Percentiles rank a stretch among this genome's conserved stretches.
Conservation (phyloP, 2,329 filamentous ascomycete species). For the Xylariaceae sp. region DNA sequence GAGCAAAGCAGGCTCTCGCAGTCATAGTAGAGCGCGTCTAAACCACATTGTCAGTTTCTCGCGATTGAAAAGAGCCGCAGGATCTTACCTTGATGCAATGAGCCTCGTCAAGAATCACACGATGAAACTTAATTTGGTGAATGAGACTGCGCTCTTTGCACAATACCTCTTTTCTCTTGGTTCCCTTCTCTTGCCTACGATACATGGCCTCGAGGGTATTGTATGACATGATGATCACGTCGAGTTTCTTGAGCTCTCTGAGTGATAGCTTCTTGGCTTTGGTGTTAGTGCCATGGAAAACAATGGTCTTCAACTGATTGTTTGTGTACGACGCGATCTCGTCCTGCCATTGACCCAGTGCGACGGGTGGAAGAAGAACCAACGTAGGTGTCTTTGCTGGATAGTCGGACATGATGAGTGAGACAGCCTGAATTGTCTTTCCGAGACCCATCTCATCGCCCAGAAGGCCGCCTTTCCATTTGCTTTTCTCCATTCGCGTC, state of each 20-base stretch:
- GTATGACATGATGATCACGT: slow-evolving; percentile 98
- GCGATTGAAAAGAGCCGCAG: not conserved
- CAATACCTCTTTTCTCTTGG: slow-evolving; percentile 72
- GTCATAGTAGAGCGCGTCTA: slow-evolving; percentile 81
- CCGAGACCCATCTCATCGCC: slow-evolving; percentile 99
- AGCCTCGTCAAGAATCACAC: slow-evolving; percentile 89
- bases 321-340: slow-evolving; percentile 81
- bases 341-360: slow-evolving; percentile 89
- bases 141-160: slow-evolving; percentile 78
- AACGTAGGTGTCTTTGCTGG: slow-evolving; percentile 78
- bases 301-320: slow-evolving; percentile 82
- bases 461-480: slow-evolving; percentile 84
- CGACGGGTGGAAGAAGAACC: slow-evolving; percentile 87
- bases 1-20: slow-evolving; percentile 89
- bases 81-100: slow-evolving; percentile 79
- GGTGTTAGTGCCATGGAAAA: slow-evolving; percentile 82
- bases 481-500: slow-evolving; percentile 77
- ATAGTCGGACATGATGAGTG: slow-evolving; percentile 96
- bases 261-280: slow-evolving; percentile 74
- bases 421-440: slow-evolving; percentile 97
- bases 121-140: slow-evolving; percentile 82
- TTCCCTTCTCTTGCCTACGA: slow-evolving; percentile 88
- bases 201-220: slow-evolving; percentile 87
- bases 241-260: slow-evolving; percentile 73
- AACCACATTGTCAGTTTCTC: slow-evolving; percentile 15